A percentile compares a stretch with the other conserved stretches of the same genome.
Conservation (phyloP, 2,329 filamentous ascomycete species). For the Dactylellina sp. region DNA sequence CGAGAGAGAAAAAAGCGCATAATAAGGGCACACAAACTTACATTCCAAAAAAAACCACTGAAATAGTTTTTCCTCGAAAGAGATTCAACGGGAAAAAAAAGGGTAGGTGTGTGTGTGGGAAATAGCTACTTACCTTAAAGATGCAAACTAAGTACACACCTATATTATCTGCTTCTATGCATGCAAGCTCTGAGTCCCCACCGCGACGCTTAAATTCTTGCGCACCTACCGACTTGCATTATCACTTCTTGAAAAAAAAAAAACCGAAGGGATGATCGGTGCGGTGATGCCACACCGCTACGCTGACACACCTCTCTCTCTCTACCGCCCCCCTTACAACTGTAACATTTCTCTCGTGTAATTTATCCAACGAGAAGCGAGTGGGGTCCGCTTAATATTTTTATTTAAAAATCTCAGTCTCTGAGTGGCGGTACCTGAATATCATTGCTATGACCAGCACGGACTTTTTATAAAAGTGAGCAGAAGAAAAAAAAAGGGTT, state of each 20-base stretch:
- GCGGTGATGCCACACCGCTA: too few species aligned
- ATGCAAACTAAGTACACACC: too few species aligned
- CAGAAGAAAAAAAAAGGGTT: conserved; percentile 14
- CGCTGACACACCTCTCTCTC: neutral
- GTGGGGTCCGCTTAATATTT: neutral
- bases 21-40: too few species aligned
- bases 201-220: too few species aligned
- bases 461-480: neutral
- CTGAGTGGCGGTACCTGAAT: conserved; percentile 22
- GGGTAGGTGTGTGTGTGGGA: too few species aligned
- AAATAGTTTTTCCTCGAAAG: conserved; percentile 29
- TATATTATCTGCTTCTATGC: too few species aligned
- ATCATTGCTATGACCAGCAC: conserved; percentile 9
- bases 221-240: too few species aligned
- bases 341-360: conserved; percentile 17
- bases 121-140: too few species aligned
- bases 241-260: conserved; percentile 5
- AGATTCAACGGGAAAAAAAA: neutral
- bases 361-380: conserved; percentile 20
- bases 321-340: conserved; percentile 1
- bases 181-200: too few species aligned
- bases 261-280: conserved; percentile 3
- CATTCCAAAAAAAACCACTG: too few species aligned
- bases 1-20: neutral
- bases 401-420: neutral